Base-by-base conservation (phyloP, 805 yeast genomes). In the Lachancea thermotolerans region DNA sequence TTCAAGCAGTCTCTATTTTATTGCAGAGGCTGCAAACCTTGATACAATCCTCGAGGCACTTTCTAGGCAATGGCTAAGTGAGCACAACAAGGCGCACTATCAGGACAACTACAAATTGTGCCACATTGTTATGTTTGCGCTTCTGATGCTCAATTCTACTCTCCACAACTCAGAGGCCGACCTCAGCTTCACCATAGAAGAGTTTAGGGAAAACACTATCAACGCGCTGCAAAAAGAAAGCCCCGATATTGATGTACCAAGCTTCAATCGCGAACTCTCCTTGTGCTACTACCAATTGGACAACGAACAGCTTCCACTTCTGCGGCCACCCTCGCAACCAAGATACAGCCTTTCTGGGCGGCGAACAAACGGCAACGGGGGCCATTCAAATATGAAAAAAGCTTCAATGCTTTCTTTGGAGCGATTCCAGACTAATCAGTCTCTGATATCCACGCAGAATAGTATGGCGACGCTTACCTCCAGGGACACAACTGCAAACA, bases 11-110 rank as follows among this genome's bases (percentile, higher is more conserved):
- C 58, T 87, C n/a, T 83, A 82, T 63, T 72, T 88, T 55, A 78
- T 79, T 56, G 95, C 91, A 6, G 95, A 88, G 64, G 79, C 93
- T 2, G 90, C 84, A 55, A 84, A 82, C 55, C 79, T 87, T 42
- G 93, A 86, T 62, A 73, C 85, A 40, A 74, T 87, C 28, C 66
- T 88, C 45, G 81, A 83, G 37, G 72, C 81, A 2, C 81, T 85
- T 57, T 76, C 93, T 15, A 69, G 70, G 42, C 74, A 81, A 43
- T 87, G 90, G 81, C 66, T 70, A 17, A 60, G 60, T 27, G 74
- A 59, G 62, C 67, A 78, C 68, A 53, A 56, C 0, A 33, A 46
- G 27, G 33, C 37, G 10, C 45, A 73, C 71, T 59, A 71, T 70
- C 36, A 79, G 69, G 58, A 73, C 69, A 58, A 78, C 74, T 57